Conservation (phyloP, 139 green algal species). For the Bryopsis sp. region DNA sequence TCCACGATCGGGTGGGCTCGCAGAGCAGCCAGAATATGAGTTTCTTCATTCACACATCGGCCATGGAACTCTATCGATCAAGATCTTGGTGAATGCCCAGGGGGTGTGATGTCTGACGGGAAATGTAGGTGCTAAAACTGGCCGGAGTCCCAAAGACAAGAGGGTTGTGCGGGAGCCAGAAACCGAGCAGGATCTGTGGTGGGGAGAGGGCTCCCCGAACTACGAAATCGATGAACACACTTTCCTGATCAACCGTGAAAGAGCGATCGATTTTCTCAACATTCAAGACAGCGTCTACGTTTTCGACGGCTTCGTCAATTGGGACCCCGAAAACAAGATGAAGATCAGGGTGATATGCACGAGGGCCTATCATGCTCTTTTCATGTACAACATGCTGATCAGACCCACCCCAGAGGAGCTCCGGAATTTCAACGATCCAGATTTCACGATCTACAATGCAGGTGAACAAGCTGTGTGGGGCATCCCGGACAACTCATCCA, state of each 20-base stretch:
- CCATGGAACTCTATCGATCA: too few relatives aligned
- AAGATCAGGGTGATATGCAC: slow-evolving; percentile 74
- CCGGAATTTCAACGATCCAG: slow-evolving; percentile 65
- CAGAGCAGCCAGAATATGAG: neutral
- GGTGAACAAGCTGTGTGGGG: slow-evolving; percentile 21
- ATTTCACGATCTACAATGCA: slow-evolving; percentile 94
- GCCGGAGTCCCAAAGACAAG: slow-evolving; percentile 88
- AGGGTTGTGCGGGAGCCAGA: slow-evolving; percentile 71
- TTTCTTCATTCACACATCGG: too few relatives aligned
- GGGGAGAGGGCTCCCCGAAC: slow-evolving; percentile 60
- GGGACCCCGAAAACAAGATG: slow-evolving; percentile 36
- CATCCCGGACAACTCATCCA: neutral
- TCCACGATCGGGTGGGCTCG: too few relatives aligned
- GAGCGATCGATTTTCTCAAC: slow-evolving; percentile 86
- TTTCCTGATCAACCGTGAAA: slow-evolving; percentile 74
- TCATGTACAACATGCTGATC: slow-evolving; percentile 99
- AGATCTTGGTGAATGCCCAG: too few relatives aligned
- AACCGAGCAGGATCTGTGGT: slow-evolving; percentile 77
- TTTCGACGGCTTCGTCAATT: slow-evolving; percentile 81
- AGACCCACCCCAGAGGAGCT: slow-evolving; percentile 70
- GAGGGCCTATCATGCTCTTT: slow-evolving; percentile 88
- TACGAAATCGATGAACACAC: slow-evolving; percentile 78
- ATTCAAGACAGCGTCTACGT: slow-evolving; percentile 69
- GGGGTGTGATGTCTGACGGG: neutral
- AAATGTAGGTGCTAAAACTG: slow-evolving; percentile 70